These are phyloP conservation scores for Ogataea minuta DNA, from an alignment of 805 yeast genomes.

Conservation along the genomic window DNA sequence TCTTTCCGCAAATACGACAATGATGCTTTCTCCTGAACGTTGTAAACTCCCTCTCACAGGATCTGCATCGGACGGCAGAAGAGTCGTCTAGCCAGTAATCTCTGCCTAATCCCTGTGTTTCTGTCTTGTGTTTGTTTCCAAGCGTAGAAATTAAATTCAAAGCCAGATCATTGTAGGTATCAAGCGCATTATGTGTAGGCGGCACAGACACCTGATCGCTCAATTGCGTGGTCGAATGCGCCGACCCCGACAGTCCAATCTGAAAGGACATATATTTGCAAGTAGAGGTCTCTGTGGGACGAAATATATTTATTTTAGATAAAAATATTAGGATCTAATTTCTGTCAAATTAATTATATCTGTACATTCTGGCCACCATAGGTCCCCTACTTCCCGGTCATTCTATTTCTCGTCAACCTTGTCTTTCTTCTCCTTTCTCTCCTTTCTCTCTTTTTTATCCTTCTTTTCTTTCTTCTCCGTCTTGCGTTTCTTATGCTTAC, in stretches of 20 bases:
- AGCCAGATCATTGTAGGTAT: slow-evolving; percentile 25
- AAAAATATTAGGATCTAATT: too few species aligned
- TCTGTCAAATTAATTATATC: neutral
- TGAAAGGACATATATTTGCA: slow-evolving; percentile 6
- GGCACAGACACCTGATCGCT: slow-evolving; percentile 21
- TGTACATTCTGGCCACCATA: too few species aligned
- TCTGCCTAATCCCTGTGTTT: slow-evolving; percentile 49
- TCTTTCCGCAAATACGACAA: slow-evolving; percentile 94
- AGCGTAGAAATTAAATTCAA: slow-evolving; percentile 24
- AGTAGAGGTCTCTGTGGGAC: too few species aligned
- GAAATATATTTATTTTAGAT: slow-evolving; percentile 2
- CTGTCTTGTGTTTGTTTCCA: slow-evolving; percentile 20
- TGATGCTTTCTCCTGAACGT: slow-evolving; percentile 92
- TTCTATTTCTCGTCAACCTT: slow-evolving; percentile 20
- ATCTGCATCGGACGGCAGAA: slow-evolving; percentile 82
- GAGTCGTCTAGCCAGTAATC: slow-evolving; percentile 98
- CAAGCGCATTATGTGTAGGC: slow-evolving; percentile 11
- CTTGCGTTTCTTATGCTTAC: slow-evolving; percentile 29
- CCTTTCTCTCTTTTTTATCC: slow-evolving; percentile 24
- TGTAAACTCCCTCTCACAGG: slow-evolving; percentile 75
- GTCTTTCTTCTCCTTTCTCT: slow-evolving; percentile 22
- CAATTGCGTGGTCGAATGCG: slow-evolving; percentile 27
- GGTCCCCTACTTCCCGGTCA: slow-evolving; percentile 8
- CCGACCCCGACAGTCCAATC: slow-evolving; percentile 21
- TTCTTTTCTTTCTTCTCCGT: slow-evolving; percentile 24